Evolutionary conservation across 495 filamentous ascomycete species (phyloP).

Genomic region (Podospora anserina): DNA sequence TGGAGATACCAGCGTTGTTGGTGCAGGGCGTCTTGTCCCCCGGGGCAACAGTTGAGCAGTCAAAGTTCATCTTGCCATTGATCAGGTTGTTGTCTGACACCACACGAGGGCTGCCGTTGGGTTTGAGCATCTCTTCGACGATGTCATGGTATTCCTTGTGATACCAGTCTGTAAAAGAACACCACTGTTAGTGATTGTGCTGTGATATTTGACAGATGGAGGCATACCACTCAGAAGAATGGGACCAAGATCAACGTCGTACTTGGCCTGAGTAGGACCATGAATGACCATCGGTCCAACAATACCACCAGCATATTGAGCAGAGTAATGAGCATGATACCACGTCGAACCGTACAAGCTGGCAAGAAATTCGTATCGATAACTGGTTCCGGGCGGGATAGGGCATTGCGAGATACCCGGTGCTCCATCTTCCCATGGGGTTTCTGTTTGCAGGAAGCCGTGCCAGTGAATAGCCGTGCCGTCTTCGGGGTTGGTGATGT

Average conservation of each 20-base stretch:
- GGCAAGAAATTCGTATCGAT: slow-evolving; percentile 44
- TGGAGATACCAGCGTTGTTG: slow-evolving; percentile 45
- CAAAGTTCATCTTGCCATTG: slow-evolving; percentile 53
- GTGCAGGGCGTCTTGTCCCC: slow-evolving; percentile 42
- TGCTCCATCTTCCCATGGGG: slow-evolving; percentile 46
- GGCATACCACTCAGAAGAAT: slow-evolving; percentile 44
- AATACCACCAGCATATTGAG: slow-evolving; percentile 44
- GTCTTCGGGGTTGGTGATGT: slow-evolving; percentile 50
- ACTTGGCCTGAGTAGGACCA: slow-evolving; percentile 37
- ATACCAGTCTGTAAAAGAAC: slow-evolving; percentile 41
- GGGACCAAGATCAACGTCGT: slow-evolving; percentile 47
- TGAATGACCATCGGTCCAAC: slow-evolving; percentile 45
- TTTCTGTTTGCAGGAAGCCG: slow-evolving; percentile 42
- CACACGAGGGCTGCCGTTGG: slow-evolving; percentile 29
- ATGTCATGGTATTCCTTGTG: slow-evolving; percentile 44
- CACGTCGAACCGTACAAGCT: slow-evolving; percentile 43
- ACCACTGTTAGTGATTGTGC: neutral
- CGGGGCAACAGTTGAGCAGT: slow-evolving; percentile 41
- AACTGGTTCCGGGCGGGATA: slow-evolving; percentile 40
- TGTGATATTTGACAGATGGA: neutral
- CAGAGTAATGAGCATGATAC: slow-evolving; percentile 51
- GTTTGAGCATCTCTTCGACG: slow-evolving; percentile 42
- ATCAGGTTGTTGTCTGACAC: slow-evolving; percentile 53
- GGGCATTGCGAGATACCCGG: slow-evolving; percentile 47
- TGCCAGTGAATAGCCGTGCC: slow-evolving; percentile 50